phyloP scores from a whole-genome alignment of 192 early-diverging fungal species.

The Entrophospora sp. region DNA sequence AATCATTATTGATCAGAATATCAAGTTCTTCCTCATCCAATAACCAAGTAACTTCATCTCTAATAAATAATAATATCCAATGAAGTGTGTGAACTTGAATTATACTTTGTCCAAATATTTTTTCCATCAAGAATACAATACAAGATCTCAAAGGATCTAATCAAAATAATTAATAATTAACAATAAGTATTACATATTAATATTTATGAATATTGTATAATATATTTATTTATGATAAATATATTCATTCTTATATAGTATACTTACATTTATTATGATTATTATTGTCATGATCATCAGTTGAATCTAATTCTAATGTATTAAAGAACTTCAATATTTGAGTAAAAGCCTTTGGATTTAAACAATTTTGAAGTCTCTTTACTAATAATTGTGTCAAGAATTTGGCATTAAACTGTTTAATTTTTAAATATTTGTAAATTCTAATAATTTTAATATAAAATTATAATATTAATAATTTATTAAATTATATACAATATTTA shows the following conservation, averaged over 20 bases:
- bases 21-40: background rate
- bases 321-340: conserved; percentile 6
- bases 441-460: background rate
- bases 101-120: background rate
- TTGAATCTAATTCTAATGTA: background rate
- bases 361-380: background rate
- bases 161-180: no score
- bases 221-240: background rate
- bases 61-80: conserved; percentile 1
- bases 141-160: conserved; percentile 1
- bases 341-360: background rate
- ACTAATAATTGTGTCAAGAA: background rate
- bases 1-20: background rate
- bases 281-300: no score
- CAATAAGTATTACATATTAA: no score
- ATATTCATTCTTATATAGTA: background rate
- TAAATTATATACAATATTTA: background rate
- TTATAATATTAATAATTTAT: background rate
- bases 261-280: background rate
- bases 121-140: background rate
- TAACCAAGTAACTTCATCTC: conserved; percentile 1
- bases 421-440: background rate
- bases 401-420: background rate
- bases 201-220: no score
- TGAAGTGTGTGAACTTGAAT: background rate